Base-by-base conservation (phyloP, 2,329 filamentous ascomycete species). In the Pseudogymnoascus verrucosus region DNA sequence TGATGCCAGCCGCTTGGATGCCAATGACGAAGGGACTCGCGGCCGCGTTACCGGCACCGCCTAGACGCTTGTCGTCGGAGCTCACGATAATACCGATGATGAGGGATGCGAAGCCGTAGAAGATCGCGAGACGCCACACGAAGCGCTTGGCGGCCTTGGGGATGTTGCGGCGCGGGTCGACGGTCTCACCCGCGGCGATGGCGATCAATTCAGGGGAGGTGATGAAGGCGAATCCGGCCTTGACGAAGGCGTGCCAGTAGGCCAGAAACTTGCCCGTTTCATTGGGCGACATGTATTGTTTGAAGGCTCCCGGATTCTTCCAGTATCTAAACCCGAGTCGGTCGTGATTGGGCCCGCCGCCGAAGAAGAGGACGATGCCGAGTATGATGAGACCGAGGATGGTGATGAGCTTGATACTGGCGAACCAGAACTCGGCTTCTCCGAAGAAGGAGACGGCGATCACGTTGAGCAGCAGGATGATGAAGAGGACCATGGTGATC, bases 1-100 rank as follows among this genome's bases (percentile, higher is more conserved):
- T 74, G 68, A 92, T 90, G 11, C 84, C 81, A 5, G 89, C 81
- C 28, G 81, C 78, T 71, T 86, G 81, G 76, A 91, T 90, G 42
- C 87, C 87, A 34, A 80, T 70, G 11, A 80, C 78, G 65, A 76
- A 77, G 61, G 81, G 71, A 44, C 79, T 82, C 2, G 81, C 80
- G 66, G 82, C 83, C 2, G 69, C 69, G 51, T 60, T 68, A 1
- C 81, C 80, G 39, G 78, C 76, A 47, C 76, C 77, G 2, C 77
- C 75, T 8, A 93, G 80, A 5, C 79, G 79, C 0, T 76, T 66
- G 68, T 93, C 84, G 66, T 89, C 79, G 69, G 85, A 88, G 1
- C 90, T 79, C 8, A 84, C 82, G 64, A 87, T 78, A 66, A 84
- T 77, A 62, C 85, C 84, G 60, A 88, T 82, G 64, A 85, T 76